Percentiles rank a stretch among this genome's conserved stretches.
Conservation (phyloP, 1,284 basidiomycete genomes). For the Cryptococcus sp. region DNA sequence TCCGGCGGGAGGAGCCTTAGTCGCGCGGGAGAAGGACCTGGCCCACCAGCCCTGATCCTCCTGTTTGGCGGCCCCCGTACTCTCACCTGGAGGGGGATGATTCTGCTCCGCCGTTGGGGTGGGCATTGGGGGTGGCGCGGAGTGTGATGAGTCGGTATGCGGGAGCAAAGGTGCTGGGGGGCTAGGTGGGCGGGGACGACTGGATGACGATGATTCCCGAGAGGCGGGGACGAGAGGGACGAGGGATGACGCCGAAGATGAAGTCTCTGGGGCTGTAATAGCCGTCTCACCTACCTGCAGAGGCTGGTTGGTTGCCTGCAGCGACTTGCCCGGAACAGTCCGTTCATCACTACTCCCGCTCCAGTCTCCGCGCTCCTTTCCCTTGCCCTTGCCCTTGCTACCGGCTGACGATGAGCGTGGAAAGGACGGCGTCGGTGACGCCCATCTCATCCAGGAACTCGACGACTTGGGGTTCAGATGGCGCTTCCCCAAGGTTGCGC, state of each 20-base stretch:
- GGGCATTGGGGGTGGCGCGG: neutral
- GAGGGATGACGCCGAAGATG: neutral
- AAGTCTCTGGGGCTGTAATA: neutral
- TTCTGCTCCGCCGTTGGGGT: no score
- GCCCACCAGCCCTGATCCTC: no score
- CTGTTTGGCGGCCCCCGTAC: no score
- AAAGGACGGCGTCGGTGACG: conserved; percentile 34
- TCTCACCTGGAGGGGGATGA: no score
- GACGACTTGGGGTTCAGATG: conserved; percentile 39
- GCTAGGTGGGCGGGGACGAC: neutral
- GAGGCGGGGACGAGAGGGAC: no score
- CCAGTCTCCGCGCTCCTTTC: conserved; percentile 6
- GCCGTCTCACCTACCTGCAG: neutral
- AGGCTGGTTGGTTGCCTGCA: neutral
- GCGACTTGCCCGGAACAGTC: neutral
- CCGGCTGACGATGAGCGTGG: conserved; percentile 18
- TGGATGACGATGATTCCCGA: no score
- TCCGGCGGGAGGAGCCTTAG: no score
- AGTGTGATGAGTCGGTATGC: no score
- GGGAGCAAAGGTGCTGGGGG: neutral
- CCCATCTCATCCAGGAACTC: conserved; percentile 42
- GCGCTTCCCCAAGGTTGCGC: conserved; percentile 1
- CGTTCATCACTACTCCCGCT: neutral
- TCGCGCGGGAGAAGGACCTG: no score
- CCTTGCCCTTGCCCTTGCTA: conserved; percentile 37